Evolutionary conservation across 73 alveolate species (phyloP).

Genomic region (Blepharisma stoltei): DNA sequence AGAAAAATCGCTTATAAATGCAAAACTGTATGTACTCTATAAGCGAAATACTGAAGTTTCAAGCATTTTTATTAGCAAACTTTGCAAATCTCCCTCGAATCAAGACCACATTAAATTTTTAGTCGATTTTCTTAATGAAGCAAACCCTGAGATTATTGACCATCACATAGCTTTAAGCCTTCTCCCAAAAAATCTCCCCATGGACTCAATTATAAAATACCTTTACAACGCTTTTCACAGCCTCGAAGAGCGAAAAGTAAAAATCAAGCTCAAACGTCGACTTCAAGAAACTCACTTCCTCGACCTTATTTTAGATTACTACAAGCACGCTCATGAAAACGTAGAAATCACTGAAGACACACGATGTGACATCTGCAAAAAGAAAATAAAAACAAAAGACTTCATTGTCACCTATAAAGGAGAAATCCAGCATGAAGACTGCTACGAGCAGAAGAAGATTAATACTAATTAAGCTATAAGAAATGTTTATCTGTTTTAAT

Average conservation of each 20-base stretch:
- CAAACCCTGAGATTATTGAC: constrained; percentile 22
- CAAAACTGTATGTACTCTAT: background rate
- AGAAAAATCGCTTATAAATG: background rate
- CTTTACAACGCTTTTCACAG: constrained; percentile 17
- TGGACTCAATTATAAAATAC: background rate
- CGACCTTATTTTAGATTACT: background rate
- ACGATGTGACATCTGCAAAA: constrained; percentile 11
- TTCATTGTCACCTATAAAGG: background rate
- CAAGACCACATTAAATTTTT: background rate
- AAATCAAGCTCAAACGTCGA: background rate
- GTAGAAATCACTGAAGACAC: constrained; percentile 26
- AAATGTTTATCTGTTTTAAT: constrained; percentile 13
- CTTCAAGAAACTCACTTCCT: constrained; percentile 14
- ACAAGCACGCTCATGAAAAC: background rate
- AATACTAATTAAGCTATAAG: background rate
- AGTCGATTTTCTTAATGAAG: background rate
- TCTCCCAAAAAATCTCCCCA: background rate
- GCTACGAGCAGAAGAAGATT: background rate
- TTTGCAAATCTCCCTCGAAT: constrained; percentile 1
- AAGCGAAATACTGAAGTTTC: background rate
- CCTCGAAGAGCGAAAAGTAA: background rate
- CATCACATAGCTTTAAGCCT: constrained; percentile 9
- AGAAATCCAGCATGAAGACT: background rate
- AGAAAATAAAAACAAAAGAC: constrained; percentile 10
- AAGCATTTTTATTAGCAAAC: background rate